Evolutionary conservation across 768 basidiomycete species (phyloP), one percentile per base, ranked within the genome.

Genomic region (Suillus clintonianus): DNA sequence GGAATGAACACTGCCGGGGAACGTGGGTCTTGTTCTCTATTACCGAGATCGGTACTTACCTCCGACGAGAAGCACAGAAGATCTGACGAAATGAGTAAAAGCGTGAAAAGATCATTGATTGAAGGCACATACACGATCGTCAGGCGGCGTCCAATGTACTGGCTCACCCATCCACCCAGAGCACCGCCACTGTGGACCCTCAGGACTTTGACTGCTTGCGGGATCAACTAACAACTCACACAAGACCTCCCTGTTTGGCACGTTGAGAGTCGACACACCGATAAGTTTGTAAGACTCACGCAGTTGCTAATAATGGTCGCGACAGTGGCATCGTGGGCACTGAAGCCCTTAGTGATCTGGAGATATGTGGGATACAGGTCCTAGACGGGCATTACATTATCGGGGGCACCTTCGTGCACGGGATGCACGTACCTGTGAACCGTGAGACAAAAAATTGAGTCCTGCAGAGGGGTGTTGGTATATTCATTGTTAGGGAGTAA

Each of bases 261-360:
- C 53, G 8, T 61, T 30, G 36, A 65, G n/a, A 22, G 27, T 36
- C 36, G 19, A 30, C 37, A 30, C 22, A 47, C n/a, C 60, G 6
- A 36, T 43, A 53, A 13, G 11, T 59, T 57, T 47, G 27, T 45
- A n/a, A 24, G n/a, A 77, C 80, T 58, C 72, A 82, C 89, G 69
- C 85, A 87, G 71, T 86, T 91, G 48, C 90, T 88, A 65, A 95
- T 90, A 71, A 95, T 94, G 13, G 93, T 94, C 0, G 92, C 90
- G 42, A 86, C 81, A 6, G 89, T 90, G 1, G 92, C 83, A 65
- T 81, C 70, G 65, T 86, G 82, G 1, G 81, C 43, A 43, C 79
- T 74, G 72, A 94, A 87, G 17, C 81, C 80, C 71, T 94, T 94
- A 27, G 86, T 81, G 4, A 74, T 77, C 61, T 86, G 75, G 59